A percentile compares a stretch with the other conserved stretches of the same genome.
phyloP scores from a whole-genome alignment of 371 early-diverging fungal genomes.

The Capniomyces stellatus region DNA sequence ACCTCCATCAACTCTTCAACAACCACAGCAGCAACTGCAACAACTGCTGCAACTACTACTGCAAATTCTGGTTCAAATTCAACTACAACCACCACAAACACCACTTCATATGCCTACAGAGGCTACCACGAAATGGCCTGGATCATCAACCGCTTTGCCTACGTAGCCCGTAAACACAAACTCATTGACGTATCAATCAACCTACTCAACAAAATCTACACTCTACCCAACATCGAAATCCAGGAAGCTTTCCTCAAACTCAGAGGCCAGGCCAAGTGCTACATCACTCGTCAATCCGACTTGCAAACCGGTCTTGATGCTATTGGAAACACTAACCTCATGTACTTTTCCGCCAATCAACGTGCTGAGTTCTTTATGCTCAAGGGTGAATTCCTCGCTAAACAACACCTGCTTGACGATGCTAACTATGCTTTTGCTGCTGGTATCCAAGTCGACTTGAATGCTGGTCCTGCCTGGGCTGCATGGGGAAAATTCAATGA shows the following conservation, averaged over 20 bases:
- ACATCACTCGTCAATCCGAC: conserved; percentile 68
- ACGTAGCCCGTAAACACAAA: conserved; percentile 92
- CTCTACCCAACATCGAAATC: conserved; percentile 97
- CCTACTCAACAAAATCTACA: conserved; percentile 89
- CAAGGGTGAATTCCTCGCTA: conserved; percentile 87
- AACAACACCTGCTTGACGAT: conserved; percentile 65
- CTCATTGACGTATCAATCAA: conserved; percentile 86
- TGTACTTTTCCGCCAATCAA: conserved; percentile 83
- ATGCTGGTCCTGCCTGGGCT: conserved; percentile 87
- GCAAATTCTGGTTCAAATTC: conserved; percentile 6
- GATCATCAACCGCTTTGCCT: conserved; percentile 99
- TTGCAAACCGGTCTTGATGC: conserved; percentile 88
- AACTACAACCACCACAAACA: background rate
- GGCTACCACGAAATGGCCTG: conserved; percentile 99
- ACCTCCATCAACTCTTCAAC: background rate
- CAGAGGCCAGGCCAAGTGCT: conserved; percentile 96
- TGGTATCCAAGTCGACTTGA: conserved; percentile 81
- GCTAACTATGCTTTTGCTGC: conserved; percentile 87
- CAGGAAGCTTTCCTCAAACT: conserved; percentile 96
- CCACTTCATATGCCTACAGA: conserved; percentile 79
- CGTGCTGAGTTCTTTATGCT: conserved; percentile 96
- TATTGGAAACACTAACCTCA: conserved; percentile 94
- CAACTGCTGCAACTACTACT: conserved; percentile 16
- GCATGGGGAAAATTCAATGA: conserved; percentile 95
- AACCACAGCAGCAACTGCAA: conserved; percentile 6